These are phyloP conservation scores for Phytophthora rubi DNA, from an alignment of 352 stramenopile genomes.

Conservation along the genomic window DNA sequence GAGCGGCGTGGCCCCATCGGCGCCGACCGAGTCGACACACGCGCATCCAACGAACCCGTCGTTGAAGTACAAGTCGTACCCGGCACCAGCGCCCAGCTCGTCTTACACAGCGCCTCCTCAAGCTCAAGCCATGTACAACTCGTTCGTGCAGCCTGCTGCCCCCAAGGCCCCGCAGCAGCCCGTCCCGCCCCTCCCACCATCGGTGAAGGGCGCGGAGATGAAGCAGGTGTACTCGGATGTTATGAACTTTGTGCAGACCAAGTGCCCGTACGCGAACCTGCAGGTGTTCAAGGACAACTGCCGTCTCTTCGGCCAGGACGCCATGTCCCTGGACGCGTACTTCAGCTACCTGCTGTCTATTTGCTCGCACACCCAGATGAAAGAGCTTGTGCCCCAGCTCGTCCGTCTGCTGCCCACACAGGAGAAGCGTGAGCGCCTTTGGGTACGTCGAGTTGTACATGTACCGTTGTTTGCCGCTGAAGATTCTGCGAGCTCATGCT, in stretches of 20 bases:
- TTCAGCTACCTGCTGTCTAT: slow-evolving; percentile 87
- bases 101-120: slow-evolving; percentile 46
- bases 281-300: slow-evolving; percentile 91
- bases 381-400: slow-evolving; percentile 82
- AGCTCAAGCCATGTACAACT: slow-evolving; percentile 51
- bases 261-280: slow-evolving; percentile 83
- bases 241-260: slow-evolving; percentile 77
- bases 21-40: slow-evolving; percentile 46
- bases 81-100: slow-evolving; percentile 47
- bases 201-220: slow-evolving; percentile 69
- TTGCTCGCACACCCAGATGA: slow-evolving; percentile 70
- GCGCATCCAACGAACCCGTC: slow-evolving; percentile 55
- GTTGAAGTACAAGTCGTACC: slow-evolving; percentile 69
- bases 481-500: slow-evolving; percentile 6
- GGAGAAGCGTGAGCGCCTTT: slow-evolving; percentile 84
- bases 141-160: slow-evolving; percentile 44
- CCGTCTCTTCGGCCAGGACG: slow-evolving; percentile 84
- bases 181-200: slow-evolving; percentile 59
- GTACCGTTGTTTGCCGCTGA: neutral
- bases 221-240: slow-evolving; percentile 87
- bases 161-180: slow-evolving; percentile 42
- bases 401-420: slow-evolving; percentile 84
- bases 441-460: slow-evolving; percentile 52
- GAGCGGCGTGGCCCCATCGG: slow-evolving; percentile 29
- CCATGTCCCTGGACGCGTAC: slow-evolving; percentile 86